Percentiles rank a stretch among this genome's conserved stretches.
phyloP scores from a whole-genome alignment of 2,329 filamentous ascomycete species.

The Fusarium pseudograminearum region DNA sequence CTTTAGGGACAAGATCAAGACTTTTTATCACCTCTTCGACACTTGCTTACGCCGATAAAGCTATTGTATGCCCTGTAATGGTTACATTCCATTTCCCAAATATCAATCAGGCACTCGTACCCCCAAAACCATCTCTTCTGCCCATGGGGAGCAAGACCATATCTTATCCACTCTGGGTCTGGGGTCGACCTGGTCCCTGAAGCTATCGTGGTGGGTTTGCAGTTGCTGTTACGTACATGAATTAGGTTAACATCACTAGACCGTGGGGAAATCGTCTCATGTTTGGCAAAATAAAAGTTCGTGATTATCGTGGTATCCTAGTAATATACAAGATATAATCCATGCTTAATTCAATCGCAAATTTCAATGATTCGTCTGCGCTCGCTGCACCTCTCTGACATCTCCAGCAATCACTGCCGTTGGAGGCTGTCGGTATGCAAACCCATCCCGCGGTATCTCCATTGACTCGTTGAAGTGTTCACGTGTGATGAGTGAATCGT shows the following conservation, averaged over 20 bases:
- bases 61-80: not conserved
- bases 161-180: slow-evolving; percentile 19
- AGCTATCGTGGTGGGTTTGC: slow-evolving; percentile 14
- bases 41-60: too few relatives aligned
- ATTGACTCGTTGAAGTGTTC: slow-evolving; percentile 37
- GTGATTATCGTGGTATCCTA: slow-evolving; percentile 7
- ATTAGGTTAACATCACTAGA: not conserved
- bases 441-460: slow-evolving; percentile 16
- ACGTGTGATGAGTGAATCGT: slow-evolving; percentile 46
- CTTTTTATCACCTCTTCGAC: not conserved
- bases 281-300: slow-evolving; percentile 20
- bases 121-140: not conserved
- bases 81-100: too few relatives aligned
- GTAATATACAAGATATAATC: not conserved
- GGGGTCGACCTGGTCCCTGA: slow-evolving; percentile 28
- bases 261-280: not conserved
- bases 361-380: slow-evolving; percentile 16
- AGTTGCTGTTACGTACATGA: slow-evolving; percentile 40
- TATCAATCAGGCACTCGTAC: not conserved
- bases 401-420: slow-evolving; percentile 35
- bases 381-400: slow-evolving; percentile 34
- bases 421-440: slow-evolving; percentile 27
- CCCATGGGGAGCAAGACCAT: slow-evolving; percentile 17
- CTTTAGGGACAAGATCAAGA: not conserved
- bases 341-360: not conserved